Percentiles rank a stretch among this genome's conserved stretches.
These are phyloP conservation scores for Ascosphaera aggregata DNA, from an alignment of 2,329 filamentous ascomycete genomes.

Conservation along the genomic window DNA sequence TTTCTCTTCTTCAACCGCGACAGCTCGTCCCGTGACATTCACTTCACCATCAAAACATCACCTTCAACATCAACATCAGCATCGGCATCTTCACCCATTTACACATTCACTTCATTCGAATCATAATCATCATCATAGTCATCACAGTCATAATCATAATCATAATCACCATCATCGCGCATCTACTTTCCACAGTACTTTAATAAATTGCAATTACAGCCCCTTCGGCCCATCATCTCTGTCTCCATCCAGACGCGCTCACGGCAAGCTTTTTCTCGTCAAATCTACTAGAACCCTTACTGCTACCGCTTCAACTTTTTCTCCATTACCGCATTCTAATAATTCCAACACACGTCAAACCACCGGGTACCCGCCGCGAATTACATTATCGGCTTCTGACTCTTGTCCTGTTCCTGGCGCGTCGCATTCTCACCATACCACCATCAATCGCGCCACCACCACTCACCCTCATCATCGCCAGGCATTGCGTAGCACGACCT, in stretches of 20 bases:
- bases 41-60: background rate
- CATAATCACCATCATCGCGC: background rate
- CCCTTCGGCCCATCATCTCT: slow-evolving; percentile 8
- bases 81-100: too few relatives aligned
- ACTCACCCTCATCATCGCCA: background rate
- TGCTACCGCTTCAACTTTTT: slow-evolving; percentile 21
- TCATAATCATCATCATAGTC: background rate
- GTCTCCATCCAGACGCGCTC: slow-evolving; percentile 32
- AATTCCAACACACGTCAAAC: slow-evolving; percentile 39
- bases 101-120: too few relatives aligned
- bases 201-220: background rate
- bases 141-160: background rate
- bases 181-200: background rate
- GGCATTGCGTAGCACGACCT: background rate
- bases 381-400: background rate
- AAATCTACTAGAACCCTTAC: slow-evolving; percentile 7
- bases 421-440: background rate
- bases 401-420: too few relatives aligned
- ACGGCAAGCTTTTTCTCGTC: slow-evolving; percentile 28
- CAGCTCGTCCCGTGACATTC: too few relatives aligned
- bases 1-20: too few relatives aligned
- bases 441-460: background rate
- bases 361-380: slow-evolving; percentile 19
- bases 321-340: slow-evolving; percentile 39
- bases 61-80: background rate